Base-by-base conservation (phyloP, 345 rosid genomes). In the Hibiscus trionum region DNA sequence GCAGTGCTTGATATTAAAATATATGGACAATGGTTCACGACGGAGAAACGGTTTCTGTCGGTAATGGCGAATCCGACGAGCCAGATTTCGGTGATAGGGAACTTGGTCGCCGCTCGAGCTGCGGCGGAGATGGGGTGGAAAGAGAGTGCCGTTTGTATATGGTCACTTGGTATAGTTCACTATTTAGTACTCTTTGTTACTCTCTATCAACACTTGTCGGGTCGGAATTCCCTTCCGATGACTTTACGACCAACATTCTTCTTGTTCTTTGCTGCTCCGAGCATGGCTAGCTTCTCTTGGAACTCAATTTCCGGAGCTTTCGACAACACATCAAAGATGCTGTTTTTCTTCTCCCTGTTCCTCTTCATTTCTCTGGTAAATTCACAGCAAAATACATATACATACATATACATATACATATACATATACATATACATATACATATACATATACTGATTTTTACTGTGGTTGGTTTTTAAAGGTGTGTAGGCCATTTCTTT, bases 11-110 rank as follows among this genome's bases (percentile, higher is more conserved):
- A 88, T 68, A 47, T 84, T 10, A 89, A 89, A 66, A 82, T 91
- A 53, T 89, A 89, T 14, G 97, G 97, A 11, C 96, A 87, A 75
- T 88, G 97, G 93, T 80, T 90, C 77, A 87, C 93, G 6, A 86
- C 90, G 0, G 84, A 86, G 79, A 88, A 81, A 78, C 76, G 81
- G 72, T 86, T 88, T 58, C 55, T 88, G 10, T 88, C 88, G 0
- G 61, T 76, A 8, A 76, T 82, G 50, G 93, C 93, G 0, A 92
- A 89, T 56, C 91, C 93, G 0, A 84, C 90, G 0, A 84, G 90
- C 73, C 92, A 88, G 74, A 68, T 90, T 4, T 84, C 92, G 0
- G 89, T 87, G 61, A 69, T 90, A 6, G 97, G 79, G 7, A 88
- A 92, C 87, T 66, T 90, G 11, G 84, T 79, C 27, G 90, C 86